Evolutionary conservation across 2,329 filamentous ascomycete genomes (phyloP).

Genomic region (Fusarium brachygibbosum): DNA sequence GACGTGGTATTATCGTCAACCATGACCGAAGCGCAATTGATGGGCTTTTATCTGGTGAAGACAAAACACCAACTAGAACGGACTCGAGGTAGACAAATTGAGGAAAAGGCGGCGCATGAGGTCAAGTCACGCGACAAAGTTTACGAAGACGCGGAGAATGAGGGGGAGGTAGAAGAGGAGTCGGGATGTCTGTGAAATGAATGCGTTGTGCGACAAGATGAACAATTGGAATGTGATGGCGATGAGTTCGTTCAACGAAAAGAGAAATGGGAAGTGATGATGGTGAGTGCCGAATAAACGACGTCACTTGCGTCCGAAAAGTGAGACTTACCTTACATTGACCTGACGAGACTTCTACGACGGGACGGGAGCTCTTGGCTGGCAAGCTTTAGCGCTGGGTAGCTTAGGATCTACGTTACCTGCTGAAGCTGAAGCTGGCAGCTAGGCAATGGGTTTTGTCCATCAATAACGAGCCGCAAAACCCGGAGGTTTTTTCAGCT

Average conservation of each 20-base stretch:
- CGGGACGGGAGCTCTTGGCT: slow-evolving; percentile 14
- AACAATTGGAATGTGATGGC: slow-evolving; percentile 40
- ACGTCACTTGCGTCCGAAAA: slow-evolving; percentile 35
- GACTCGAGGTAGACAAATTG: neutral
- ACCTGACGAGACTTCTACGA: neutral
- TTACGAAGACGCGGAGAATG: slow-evolving; percentile 8
- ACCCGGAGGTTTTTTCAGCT: slow-evolving; percentile 6
- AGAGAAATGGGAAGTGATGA: slow-evolving; percentile 15
- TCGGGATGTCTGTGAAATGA: slow-evolving; percentile 13
- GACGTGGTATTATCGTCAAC: slow-evolving; percentile 40
- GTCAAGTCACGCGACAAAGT: slow-evolving; percentile 38
- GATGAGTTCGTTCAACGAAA: slow-evolving; percentile 25
- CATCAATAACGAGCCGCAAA: neutral
- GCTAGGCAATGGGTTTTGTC: neutral
- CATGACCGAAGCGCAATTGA: slow-evolving; percentile 26
- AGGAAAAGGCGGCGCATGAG: slow-evolving; percentile 21
- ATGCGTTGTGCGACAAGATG: slow-evolving; percentile 32
- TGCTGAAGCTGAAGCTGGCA: slow-evolving; percentile 3
- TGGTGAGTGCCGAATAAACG: slow-evolving; percentile 17
- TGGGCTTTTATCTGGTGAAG: slow-evolving; percentile 7
- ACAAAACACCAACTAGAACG: slow-evolving; percentile 7
- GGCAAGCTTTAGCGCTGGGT: slow-evolving; percentile 20
- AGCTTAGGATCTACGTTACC: neutral
- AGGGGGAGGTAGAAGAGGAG: slow-evolving; percentile 1
- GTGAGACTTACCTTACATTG: slow-evolving; percentile 5